Evolutionary conservation across 2,329 filamentous ascomycete species (phyloP), one percentile per base, ranked within the genome.

Genomic region (Metarhizium humberi): DNA sequence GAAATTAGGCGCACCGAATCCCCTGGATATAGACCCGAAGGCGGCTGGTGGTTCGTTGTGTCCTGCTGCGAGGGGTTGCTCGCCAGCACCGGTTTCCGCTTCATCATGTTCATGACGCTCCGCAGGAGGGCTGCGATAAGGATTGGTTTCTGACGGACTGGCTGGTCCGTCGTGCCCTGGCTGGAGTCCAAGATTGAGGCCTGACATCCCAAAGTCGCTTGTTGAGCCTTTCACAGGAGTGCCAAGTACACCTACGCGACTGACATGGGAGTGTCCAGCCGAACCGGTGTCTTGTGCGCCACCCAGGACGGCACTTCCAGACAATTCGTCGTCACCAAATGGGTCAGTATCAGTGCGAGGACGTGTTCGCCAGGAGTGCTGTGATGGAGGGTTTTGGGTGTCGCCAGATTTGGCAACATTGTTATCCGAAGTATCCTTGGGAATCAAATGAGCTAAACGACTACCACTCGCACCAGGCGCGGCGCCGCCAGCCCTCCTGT

Each of bases 81-180:
- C 76, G 13, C 76, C 73, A 38, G 69, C 65, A 50, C 78, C 76
- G 6, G 75, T 73, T 48, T 87, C 80, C 49, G 79, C 77, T 7
- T 81, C 80, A 16, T 82, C 81, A 50, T 89, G 82, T 18, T 81
- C 79, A 55, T 87, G 84, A 48, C 84, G 84, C 30, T 91, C 87
- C 42, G 86, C 88, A 7, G 88, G 84, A 2, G 94, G 94, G 68
- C 92, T 97, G 60, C 92, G 89, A 67, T 94, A 99, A 2, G 94
- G 94, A 66, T 99, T 99, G 3, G 94, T 97, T 65, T 95, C 90
- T 0, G 92, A 94, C 11, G 94, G 94, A 67, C 92, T 97, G 66
- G 90, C 82, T 0, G 88, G 87, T 56, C 90, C 88, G n/a, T 77
- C 76, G 47, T 69, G 73, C 54, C 83, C 79, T 42, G 82, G 78